Evolutionary conservation across 805 yeast genomes (phyloP).

Genomic region (Ogataea kodamae): DNA sequence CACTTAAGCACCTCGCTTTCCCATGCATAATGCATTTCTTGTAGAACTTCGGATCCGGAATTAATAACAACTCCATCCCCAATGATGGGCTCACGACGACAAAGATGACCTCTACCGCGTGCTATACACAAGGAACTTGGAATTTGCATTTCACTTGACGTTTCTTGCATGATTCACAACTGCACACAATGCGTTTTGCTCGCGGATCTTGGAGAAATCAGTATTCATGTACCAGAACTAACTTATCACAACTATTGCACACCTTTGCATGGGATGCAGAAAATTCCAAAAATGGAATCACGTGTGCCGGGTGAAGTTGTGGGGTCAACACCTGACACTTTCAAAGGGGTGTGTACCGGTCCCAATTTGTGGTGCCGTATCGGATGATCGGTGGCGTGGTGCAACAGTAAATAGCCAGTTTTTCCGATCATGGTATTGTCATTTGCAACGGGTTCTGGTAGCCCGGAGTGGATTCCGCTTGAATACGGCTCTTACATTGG

Average conservation of each 20-base stretch:
- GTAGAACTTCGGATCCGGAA: conserved; percentile 18
- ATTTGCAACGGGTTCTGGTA: background rate
- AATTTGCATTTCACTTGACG: conserved; percentile 50
- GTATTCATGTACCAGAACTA: no score
- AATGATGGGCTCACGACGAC: conserved; percentile 34
- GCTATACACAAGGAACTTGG: conserved; percentile 44
- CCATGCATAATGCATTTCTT: conserved; percentile 24
- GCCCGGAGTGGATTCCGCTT: conserved; percentile 3
- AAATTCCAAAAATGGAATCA: no score
- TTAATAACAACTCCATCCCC: conserved; percentile 33
- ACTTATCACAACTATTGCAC: background rate
- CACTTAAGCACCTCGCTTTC: conserved; percentile 29
- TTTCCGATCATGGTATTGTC: background rate
- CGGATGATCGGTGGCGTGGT: conserved; percentile 7
- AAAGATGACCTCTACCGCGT: conserved; percentile 30
- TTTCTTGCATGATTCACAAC: conserved; percentile 43
- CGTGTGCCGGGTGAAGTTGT: no score
- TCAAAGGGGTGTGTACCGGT: conserved; percentile 1
- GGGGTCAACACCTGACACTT: background rate
- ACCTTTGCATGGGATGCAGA: conserved; percentile 9
- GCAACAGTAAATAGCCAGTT: conserved; percentile 1
- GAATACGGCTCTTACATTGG: no score
- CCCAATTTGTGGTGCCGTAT: no score
- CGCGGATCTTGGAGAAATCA: conserved; percentile 39
- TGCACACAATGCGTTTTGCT: no score